Evolutionary conservation across 306 rosid species (phyloP).

Genomic region (Dicorynia guianensis): DNA sequence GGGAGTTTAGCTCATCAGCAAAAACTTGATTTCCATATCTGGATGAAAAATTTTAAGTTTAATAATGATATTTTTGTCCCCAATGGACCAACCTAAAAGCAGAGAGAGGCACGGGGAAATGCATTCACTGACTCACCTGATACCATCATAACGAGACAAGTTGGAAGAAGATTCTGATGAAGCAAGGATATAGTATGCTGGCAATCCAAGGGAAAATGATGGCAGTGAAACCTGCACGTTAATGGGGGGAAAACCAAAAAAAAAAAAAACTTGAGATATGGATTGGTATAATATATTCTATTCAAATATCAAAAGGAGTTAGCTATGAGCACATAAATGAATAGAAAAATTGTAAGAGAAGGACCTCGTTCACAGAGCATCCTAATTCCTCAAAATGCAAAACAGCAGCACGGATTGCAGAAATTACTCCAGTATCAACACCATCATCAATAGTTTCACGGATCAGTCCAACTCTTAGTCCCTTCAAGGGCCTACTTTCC

Average conservation of each 20-base stretch:
- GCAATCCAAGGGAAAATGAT: conserved; percentile 95
- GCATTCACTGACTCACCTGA: conserved; percentile 61
- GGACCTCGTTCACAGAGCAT: conserved; percentile 83
- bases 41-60: conserved; percentile 3
- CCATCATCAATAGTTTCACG: conserved; percentile 88
- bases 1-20: conserved; percentile 75
- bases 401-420: conserved; percentile 83
- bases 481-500: conserved; percentile 88
- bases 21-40: conserved; percentile 87
- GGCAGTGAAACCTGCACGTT: conserved; percentile 85
- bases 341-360: conserved; percentile 20
- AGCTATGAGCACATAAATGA: conserved; percentile 27
- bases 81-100: too few species aligned
- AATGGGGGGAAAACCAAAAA: conserved; percentile 30
- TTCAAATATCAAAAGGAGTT: conserved; percentile 28
- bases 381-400: conserved; percentile 91
- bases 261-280: background rate
- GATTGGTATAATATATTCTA: conserved; percentile 18
- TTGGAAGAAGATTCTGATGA: conserved; percentile 94
- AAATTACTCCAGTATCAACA: conserved; percentile 76
- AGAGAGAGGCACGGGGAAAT: background rate
- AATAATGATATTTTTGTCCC: too few species aligned
- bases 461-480: conserved; percentile 85
- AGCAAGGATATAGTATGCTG: conserved; percentile 96
- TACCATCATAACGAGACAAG: conserved; percentile 94